These are phyloP conservation scores for Ganoderma lucidum DNA, from an alignment of 1,284 basidiomycete species.

Conservation along the genomic window DNA sequence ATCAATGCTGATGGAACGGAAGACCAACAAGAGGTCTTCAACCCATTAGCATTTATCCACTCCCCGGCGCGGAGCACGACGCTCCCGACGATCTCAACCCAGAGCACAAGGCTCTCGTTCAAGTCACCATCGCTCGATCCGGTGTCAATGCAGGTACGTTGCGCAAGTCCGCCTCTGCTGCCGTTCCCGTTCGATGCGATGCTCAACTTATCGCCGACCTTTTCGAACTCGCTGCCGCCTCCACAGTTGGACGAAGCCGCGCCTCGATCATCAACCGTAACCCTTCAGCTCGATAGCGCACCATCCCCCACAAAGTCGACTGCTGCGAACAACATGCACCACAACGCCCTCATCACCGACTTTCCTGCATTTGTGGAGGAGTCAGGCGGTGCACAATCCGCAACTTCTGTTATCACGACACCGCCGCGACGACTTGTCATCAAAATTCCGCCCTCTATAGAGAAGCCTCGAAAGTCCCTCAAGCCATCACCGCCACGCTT, in stretches of 20 bases:
- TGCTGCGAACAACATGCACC: no score
- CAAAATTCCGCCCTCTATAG: conserved; percentile 16
- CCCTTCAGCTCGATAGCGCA: not conserved
- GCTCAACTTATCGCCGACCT: conserved; percentile 10
- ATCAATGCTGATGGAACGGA: not conserved
- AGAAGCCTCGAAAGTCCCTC: conserved; percentile 9
- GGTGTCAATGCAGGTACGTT: conserved; percentile 23
- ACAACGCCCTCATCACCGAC: not conserved
- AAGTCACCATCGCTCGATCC: conserved; percentile 14
- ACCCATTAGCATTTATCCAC: conserved; percentile 8
- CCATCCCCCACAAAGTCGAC: not conserved
- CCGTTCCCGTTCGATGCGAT: conserved; percentile 14
- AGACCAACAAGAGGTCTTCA: conserved; percentile 12
- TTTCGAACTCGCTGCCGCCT: not conserved
- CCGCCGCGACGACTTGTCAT: conserved; percentile 15
- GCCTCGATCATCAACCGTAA: not conserved
- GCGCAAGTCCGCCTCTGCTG: conserved; percentile 4
- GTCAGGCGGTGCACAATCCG: not conserved
- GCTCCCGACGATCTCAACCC: conserved; percentile 9
- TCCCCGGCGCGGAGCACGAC: conserved; percentile 16
- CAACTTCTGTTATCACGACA: not conserved
- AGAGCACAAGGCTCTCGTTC: conserved; percentile 12
- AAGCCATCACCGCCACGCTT: conserved; percentile 11
- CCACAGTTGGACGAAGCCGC: conserved; percentile 10
- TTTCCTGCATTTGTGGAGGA: conserved; percentile 1